Evolutionary conservation across 306 rosid species (phyloP), one percentile per base, ranked within the genome.

Genomic region (Castanopsis chinensis): DNA sequence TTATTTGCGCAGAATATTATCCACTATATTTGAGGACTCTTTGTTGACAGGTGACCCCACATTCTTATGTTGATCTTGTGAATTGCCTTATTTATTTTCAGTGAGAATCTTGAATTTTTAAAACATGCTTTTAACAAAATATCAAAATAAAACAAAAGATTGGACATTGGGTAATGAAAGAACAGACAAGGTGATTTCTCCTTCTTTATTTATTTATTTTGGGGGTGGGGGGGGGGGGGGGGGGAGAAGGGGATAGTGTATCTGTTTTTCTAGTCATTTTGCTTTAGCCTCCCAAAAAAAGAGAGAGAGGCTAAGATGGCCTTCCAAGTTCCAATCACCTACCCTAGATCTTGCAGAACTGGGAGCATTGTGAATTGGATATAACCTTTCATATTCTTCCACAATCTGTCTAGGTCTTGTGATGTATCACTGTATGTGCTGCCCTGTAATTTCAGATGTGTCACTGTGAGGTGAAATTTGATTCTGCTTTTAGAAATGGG

Each of bases 1-100:
- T 21, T 93, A 95, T 85, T 74, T 95, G 79, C 97, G 98, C 52
- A 88, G 84, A 90, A 73, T 91, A 53, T 91, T 95, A 23, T 91
- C 96, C 68, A 79, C 87, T 73, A 60, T 95, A 79, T 95, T 91
- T 84, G 99, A 95, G 90, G 99, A 95, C 87, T 95, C 99, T 49
- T 79, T 95, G 86, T 82, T 95, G 76, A 95, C 99, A 78, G 99
- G 99, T 90, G 76, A 83, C 84, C 78, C 75, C 76, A 19, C 69
- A 73, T 72, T 78, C 74, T 75, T 56, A 5, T 55, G 76, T 81
- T 71, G 75, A 33, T 58, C 20, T 6, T 57, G 6, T 51, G 43
- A 4, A 5, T 28, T 23, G 61, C 32, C 35, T 69, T 68, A 41
- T 30, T 20, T n/a, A 23, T 72, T 1, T 49, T 63, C 5, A 28